Percentiles rank a stretch among this genome's conserved stretches.
Conservation (phyloP, 2,329 filamentous ascomycete genomes). For the Colletotrichum viniferum region DNA sequence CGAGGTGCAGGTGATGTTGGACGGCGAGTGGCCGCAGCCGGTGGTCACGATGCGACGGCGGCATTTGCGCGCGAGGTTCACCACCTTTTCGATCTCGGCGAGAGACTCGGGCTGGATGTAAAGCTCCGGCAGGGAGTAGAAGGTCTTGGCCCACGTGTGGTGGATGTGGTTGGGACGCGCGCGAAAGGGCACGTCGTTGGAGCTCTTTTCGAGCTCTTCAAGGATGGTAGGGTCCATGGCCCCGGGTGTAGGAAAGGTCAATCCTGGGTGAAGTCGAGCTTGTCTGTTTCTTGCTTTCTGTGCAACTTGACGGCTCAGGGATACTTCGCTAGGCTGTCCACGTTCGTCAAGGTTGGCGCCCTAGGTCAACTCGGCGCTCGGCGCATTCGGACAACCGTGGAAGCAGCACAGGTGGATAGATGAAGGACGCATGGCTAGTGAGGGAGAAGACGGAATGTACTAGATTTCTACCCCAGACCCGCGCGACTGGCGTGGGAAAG, state of each 20-base stretch:
- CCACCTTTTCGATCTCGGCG: conserved; percentile 80
- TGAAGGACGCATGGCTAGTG: background rate
- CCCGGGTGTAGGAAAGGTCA: background rate
- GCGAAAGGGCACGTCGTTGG: conserved; percentile 70
- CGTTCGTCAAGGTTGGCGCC: background rate
- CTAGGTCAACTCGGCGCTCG: background rate
- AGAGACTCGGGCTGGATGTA: conserved; percentile 85
- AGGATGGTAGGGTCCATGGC: conserved; percentile 41
- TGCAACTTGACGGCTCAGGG: background rate
- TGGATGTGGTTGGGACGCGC: conserved; percentile 76
- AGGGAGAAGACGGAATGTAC: background rate
- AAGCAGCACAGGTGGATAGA: background rate
- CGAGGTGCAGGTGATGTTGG: conserved; percentile 88
- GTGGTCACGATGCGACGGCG: conserved; percentile 82
- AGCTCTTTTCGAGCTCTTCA: conserved; percentile 34
- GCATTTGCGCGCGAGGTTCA: conserved; percentile 80
- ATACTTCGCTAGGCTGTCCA: background rate
- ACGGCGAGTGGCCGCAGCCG: conserved; percentile 93
- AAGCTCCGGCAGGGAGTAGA: conserved; percentile 86
- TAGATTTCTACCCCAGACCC: background rate
- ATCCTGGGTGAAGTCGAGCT: background rate
- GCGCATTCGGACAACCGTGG: background rate
- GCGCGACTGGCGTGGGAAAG: background rate
- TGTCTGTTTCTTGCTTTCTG: background rate
- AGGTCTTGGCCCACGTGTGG: conserved; percentile 94